These are phyloP conservation scores for Orobanche coerulescens DNA, from an alignment of 257 asterid genomes.

Conservation along the genomic window DNA sequence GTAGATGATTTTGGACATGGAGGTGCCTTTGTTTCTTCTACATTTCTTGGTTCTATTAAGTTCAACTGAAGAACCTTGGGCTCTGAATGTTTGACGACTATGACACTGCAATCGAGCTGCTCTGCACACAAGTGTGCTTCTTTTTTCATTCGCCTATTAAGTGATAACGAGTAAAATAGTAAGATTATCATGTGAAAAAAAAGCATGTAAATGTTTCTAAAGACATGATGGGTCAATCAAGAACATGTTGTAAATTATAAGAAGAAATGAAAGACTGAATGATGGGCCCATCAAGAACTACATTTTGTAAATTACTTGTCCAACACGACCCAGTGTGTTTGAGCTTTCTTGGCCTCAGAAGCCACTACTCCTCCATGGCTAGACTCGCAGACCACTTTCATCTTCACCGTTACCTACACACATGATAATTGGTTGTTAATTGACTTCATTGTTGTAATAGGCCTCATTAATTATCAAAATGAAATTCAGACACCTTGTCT, in stretches of 20 bases:
- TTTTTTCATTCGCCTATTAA: slow-evolving; percentile 49
- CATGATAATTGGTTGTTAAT: neutral
- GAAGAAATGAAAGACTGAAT: too few relatives aligned
- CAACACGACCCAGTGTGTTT: slow-evolving; percentile 68
- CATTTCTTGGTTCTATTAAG: slow-evolving; percentile 41
- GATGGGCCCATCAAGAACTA: too few relatives aligned
- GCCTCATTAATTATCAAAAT: neutral
- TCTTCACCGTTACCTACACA: slow-evolving; percentile 53
- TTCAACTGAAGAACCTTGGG: slow-evolving; percentile 74
- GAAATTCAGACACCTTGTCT: slow-evolving; percentile 42
- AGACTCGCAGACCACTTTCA: slow-evolving; percentile 58
- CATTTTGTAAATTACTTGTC: slow-evolving; percentile 53
- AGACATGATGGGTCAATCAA: too few relatives aligned
- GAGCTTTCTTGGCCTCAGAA: slow-evolving; percentile 64
- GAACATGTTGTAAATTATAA: too few relatives aligned
- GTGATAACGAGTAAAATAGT: neutral
- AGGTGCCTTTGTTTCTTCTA: slow-evolving; percentile 20
- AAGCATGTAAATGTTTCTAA: too few relatives aligned
- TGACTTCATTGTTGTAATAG: neutral
- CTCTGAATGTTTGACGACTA: slow-evolving; percentile 49
- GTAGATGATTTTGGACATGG: slow-evolving; percentile 24
- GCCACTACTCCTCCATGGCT: slow-evolving; percentile 70
- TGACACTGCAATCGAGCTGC: slow-evolving; percentile 67
- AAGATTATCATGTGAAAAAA: too few relatives aligned
- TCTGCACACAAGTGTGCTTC: slow-evolving; percentile 67